These are phyloP conservation scores for Blepharisma stoltei DNA, from an alignment of 73 alveolate species.

Conservation along the genomic window DNA sequence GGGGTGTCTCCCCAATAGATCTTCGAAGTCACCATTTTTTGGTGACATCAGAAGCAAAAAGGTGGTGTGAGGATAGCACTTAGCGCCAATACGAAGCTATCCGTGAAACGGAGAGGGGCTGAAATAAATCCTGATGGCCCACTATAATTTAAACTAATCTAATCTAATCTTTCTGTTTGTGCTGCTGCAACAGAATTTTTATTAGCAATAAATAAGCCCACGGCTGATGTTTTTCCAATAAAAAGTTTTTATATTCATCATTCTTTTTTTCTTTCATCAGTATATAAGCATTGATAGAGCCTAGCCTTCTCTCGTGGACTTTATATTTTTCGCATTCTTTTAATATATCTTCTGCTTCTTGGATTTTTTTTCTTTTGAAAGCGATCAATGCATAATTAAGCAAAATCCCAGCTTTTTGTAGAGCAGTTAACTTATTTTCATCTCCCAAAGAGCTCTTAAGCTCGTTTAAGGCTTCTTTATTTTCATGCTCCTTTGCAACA, in stretches of 20 bases:
- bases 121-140: too few species aligned
- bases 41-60: too few species aligned
- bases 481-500: too few species aligned
- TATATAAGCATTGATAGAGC: constrained; percentile 1
- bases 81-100: too few species aligned
- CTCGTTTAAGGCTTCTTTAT: too few species aligned
- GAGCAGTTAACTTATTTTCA: background rate
- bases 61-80: too few species aligned
- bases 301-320: background rate
- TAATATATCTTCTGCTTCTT: background rate
- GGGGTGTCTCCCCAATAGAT: too few species aligned
- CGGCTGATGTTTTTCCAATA: constrained; percentile 1
- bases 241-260: constrained; percentile 12
- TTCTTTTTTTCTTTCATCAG: constrained; percentile 18
- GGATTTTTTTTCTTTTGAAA: background rate
- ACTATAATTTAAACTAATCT: too few species aligned
- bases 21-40: too few species aligned
- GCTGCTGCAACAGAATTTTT: background rate
- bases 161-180: constrained; percentile 4
- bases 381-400: background rate
- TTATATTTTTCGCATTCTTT: background rate
- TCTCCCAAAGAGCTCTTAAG: background rate
- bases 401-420: background rate
- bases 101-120: too few species aligned
- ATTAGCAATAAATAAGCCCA: constrained; percentile 28